Conservation (phyloP, 495 filamentous ascomycete species). For the Articulospora tetracladia region DNA sequence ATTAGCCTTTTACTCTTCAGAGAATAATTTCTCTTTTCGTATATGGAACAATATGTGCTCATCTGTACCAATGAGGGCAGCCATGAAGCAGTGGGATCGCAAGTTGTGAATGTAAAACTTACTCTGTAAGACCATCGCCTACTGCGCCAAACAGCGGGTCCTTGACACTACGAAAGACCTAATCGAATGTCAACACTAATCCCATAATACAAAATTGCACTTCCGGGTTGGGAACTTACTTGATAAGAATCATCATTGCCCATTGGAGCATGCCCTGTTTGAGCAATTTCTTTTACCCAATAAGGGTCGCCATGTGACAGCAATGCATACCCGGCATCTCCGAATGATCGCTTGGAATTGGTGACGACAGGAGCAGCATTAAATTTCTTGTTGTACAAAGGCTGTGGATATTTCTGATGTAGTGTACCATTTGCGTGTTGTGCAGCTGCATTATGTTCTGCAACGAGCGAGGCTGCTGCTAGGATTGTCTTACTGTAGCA, state of each 20-base stretch:
- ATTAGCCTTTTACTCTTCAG: no score
- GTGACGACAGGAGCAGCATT: neutral
- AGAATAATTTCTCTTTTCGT: no score
- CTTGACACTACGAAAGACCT: slow-evolving; percentile 10
- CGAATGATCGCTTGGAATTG: slow-evolving; percentile 1
- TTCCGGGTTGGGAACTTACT: neutral
- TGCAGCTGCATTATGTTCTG: neutral
- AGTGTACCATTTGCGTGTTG: slow-evolving; percentile 4
- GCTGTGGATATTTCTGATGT: neutral
- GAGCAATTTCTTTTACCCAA: slow-evolving; percentile 2
- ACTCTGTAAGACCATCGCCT: neutral
- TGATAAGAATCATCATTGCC: slow-evolving; percentile 7
- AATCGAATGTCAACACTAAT: neutral
- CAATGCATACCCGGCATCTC: neutral
- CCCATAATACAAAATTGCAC: neutral
- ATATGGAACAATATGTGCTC: no score
- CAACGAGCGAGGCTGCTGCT: neutral
- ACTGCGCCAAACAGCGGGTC: slow-evolving; percentile 1
- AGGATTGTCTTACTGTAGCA: neutral
- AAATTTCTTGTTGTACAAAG: neutral
- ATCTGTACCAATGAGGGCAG: no score
- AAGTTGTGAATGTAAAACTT: no score
- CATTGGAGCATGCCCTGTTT: slow-evolving; percentile 4
- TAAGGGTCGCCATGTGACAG: slow-evolving; percentile 6
- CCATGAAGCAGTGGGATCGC: no score